Conservation (phyloP, 2,329 filamentous ascomycete genomes). For the Furcasterigmium sp. region DNA sequence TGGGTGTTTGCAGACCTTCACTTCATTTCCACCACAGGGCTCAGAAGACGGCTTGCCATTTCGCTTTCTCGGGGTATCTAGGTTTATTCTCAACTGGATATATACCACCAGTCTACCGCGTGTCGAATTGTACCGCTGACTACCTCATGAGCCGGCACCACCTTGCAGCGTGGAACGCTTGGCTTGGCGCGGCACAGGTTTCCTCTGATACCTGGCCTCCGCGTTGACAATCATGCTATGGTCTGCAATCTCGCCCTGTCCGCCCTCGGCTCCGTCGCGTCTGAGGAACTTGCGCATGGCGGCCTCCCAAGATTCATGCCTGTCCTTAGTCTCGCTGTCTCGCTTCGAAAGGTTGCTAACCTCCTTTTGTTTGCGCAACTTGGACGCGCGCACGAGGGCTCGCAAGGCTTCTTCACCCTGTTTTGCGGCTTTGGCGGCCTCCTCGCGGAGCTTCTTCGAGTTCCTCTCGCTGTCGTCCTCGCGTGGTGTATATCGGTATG, state of each 20-base stretch:
- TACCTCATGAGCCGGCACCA: neutral
- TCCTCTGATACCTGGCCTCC: slow-evolving; percentile 45
- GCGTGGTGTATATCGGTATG: slow-evolving; percentile 55
- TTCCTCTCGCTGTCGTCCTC: slow-evolving; percentile 41
- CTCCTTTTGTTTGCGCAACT: slow-evolving; percentile 61
- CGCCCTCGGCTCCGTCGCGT: slow-evolving; percentile 25
- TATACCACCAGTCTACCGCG: too few relatives aligned
- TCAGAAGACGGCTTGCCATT: too few relatives aligned
- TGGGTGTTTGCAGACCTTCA: too few relatives aligned
- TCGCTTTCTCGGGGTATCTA: too few relatives aligned
- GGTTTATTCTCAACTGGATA: too few relatives aligned
- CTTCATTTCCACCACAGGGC: too few relatives aligned
- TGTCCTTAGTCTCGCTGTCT: slow-evolving; percentile 45
- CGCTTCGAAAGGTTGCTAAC: slow-evolving; percentile 51
- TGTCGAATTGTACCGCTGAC: too few relatives aligned
- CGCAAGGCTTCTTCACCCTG: slow-evolving; percentile 59
- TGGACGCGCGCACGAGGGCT: slow-evolving; percentile 54
- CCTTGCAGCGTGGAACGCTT: slow-evolving; percentile 24
- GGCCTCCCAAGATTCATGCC: slow-evolving; percentile 56
- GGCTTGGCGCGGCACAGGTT: slow-evolving; percentile 44
- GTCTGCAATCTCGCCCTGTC: slow-evolving; percentile 50
- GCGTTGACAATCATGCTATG: slow-evolving; percentile 62
- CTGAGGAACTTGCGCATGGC: slow-evolving; percentile 54
- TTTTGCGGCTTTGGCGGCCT: slow-evolving; percentile 54
- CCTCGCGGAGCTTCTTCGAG: slow-evolving; percentile 53